Evolutionary conservation across 768 basidiomycete species (phyloP).

Genomic region (Boletus patriciae): DNA sequence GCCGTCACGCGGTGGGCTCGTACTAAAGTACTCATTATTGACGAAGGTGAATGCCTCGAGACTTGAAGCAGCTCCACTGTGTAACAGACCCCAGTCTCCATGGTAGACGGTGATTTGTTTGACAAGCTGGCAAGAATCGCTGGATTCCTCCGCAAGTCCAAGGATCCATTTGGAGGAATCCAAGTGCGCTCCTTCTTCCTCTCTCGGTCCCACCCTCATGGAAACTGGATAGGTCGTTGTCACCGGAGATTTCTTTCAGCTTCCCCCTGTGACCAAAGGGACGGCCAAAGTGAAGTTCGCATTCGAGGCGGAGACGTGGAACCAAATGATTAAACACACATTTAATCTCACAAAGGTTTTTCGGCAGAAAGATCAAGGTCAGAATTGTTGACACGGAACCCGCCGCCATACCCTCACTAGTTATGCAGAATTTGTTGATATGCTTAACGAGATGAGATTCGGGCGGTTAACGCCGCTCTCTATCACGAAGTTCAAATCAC

Average conservation of each 20-base stretch:
- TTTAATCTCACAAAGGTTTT: conserved; percentile 97
- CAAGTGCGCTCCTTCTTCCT: conserved; percentile 51
- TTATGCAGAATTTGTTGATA: conserved; percentile 79
- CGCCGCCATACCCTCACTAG: conserved; percentile 2
- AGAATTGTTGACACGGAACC: background rate
- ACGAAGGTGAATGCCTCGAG: conserved; percentile 56
- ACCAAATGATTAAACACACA: conserved; percentile 67
- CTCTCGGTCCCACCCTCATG: background rate
- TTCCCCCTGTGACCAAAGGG: conserved; percentile 84
- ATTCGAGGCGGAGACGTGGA: conserved; percentile 87
- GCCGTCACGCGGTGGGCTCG: conserved; percentile 76
- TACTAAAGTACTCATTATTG: conserved; percentile 81
- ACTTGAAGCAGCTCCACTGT: background rate
- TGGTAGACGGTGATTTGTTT: conserved; percentile 92
- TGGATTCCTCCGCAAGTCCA: conserved; percentile 56
- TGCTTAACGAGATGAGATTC: conserved; percentile 99
- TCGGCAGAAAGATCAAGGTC: conserved; percentile 88
- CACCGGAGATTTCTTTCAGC: conserved; percentile 97
- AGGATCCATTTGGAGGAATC: conserved; percentile 87
- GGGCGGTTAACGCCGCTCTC: conserved; percentile 67
- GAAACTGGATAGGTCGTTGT: conserved; percentile 64
- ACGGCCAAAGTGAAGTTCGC: conserved; percentile 71
- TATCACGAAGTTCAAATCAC: conserved; percentile 63
- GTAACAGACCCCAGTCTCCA: conserved; percentile 67
- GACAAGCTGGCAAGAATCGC: conserved; percentile 85